A percentile compares a stretch with the other conserved stretches of the same genome.
These are phyloP conservation scores for Fusarium chlamydosporum DNA, from an alignment of 2,329 filamentous ascomycete genomes.

Conservation along the genomic window DNA sequence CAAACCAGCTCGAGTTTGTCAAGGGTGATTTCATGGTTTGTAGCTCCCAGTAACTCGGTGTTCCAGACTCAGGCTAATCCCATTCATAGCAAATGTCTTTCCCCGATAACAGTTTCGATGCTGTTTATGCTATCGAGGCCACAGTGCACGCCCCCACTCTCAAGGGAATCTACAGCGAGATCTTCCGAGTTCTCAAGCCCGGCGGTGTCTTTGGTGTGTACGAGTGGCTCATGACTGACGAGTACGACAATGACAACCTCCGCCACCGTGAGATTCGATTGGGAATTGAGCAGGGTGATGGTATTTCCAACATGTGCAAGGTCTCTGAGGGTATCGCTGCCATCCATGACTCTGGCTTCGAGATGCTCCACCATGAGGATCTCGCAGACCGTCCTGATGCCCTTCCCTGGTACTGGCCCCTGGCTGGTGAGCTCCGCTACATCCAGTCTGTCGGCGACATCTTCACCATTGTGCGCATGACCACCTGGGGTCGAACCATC, in stretches of 20 bases:
- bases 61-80: conserved; percentile 23
- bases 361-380: conserved; percentile 87
- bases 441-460: conserved; percentile 84
- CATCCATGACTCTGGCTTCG: conserved; percentile 89
- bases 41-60: not conserved
- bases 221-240: conserved; percentile 98
- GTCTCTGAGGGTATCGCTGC: conserved; percentile 84
- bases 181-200: conserved; percentile 94
- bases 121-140: conserved; percentile 96
- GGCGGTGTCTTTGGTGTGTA: conserved; percentile 97
- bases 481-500: conserved; percentile 80
- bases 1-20: conserved; percentile 84
- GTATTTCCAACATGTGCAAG: conserved; percentile 97
- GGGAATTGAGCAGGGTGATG: conserved; percentile 94
- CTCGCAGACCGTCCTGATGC: conserved; percentile 81
- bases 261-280: conserved; percentile 91
- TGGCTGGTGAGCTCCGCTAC: conserved; percentile 87
- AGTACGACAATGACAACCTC: conserved; percentile 90
- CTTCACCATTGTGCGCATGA: conserved; percentile 90
- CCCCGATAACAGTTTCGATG: conserved; percentile 91
- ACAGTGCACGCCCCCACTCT: conserved; percentile 94
- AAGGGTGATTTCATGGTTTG: conserved; percentile 96
- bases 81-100: conserved; percentile 86
- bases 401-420: conserved; percentile 94
- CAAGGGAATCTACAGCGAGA: conserved; percentile 93